Conservation (phyloP, 2,329 filamentous ascomycete genomes). For the Colletotrichum zoysiae region DNA sequence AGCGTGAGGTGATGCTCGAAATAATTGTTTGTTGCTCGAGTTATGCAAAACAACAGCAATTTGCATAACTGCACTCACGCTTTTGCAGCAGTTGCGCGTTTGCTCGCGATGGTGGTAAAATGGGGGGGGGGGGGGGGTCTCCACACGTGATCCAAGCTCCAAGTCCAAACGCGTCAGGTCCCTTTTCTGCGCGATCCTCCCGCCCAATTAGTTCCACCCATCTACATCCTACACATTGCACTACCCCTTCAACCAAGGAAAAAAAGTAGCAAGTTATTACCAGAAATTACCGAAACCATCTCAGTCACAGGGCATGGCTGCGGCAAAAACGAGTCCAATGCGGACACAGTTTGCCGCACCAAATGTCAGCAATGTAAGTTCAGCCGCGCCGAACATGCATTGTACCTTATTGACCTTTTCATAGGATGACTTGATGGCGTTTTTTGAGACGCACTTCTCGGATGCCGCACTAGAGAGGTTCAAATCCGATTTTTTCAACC, state of each 20-base stretch:
- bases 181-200: slow-evolving; percentile 11
- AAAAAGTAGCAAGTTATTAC: neutral
- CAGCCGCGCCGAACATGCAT: neutral
- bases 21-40: slow-evolving; percentile 7
- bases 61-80: slow-evolving; percentile 3
- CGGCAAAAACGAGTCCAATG: neutral
- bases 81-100: slow-evolving; percentile 18
- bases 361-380: slow-evolving; percentile 36
- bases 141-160: slow-evolving; percentile 41
- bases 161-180: slow-evolving; percentile 21
- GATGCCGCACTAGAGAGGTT: slow-evolving; percentile 60
- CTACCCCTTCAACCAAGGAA: neutral
- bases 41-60: slow-evolving; percentile 19
- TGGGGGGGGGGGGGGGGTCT: neutral
- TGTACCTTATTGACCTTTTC: slow-evolving; percentile 38
- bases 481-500: slow-evolving; percentile 58
- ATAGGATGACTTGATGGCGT: slow-evolving; percentile 71
- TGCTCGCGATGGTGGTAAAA: slow-evolving; percentile 19
- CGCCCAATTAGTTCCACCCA: neutral
- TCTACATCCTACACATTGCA: neutral
- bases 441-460: slow-evolving; percentile 73
- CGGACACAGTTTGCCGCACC: slow-evolving; percentile 20
- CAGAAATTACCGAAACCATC: neutral
- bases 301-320: neutral
- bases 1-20: neutral